Evolutionary conservation across 371 early-diverging fungal genomes (phyloP), one percentile per base, ranked within the genome.

Genomic region (Capillidium rhysosporum): DNA sequence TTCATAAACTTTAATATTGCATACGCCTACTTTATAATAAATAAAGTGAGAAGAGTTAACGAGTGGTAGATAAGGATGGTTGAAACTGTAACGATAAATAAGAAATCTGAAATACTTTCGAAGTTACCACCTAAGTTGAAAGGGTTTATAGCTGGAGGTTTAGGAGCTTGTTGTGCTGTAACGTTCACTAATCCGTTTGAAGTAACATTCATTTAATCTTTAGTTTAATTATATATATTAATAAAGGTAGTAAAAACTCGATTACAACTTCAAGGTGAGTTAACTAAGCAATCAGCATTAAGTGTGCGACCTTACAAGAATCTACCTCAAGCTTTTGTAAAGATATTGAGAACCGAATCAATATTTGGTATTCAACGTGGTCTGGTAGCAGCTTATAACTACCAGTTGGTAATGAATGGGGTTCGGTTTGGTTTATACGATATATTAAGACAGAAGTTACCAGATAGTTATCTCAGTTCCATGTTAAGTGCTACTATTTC

Each of bases 141-240:
- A 49, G 73, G 77, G 3, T 88, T 88, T 61, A 57, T 77, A 40
- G 70, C 81, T 23, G 90, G 84, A 52, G 82, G 84, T 45, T 53
- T 83, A 39, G 90, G 86, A 41, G 85, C 87, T 12, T 87, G 88
- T 64, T 84, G 83, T 26, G 89, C 93, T 24, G 95, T 92, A 20
- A 92, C 92, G 1, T 81, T 94, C 58, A 87, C 91, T 20, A 94
- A 94, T 64, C 91, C 92, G 0, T 79, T 80, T 68, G 91, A 92
- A 79, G 88, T 89, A 70, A 40, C 43, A 21, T 26, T 12, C 31
- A 38, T 28, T 40, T 31, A 46, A 44, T 28, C 12, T 16, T 23
- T 10, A 46, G 26, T 30, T 14, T 29, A 28, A 20, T 40, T 31
- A 26, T 43, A 30, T 29, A 24, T 14, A 38, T 10, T n/a, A 12